Base-by-base conservation (phyloP, 176 grass and related monocot species). In the Oryza rufipogon region DNA sequence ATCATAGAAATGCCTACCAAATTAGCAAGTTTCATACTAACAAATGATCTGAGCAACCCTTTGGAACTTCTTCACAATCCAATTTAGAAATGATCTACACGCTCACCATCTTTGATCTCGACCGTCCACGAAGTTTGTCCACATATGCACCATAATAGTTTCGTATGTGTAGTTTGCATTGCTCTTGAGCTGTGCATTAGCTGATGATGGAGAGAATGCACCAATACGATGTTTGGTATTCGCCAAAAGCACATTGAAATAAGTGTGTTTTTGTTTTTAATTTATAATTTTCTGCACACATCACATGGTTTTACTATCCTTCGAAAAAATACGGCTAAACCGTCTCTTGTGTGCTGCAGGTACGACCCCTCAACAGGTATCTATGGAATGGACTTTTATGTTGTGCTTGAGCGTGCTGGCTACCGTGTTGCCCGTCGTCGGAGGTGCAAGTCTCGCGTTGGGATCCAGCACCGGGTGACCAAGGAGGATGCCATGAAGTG, bases 401-500 rank as follows among this genome's bases (percentile, higher is more conserved):
- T 91, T 3, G 91, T 93, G 13, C 81, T 93, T 17, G 88, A 93
- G 63, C 85, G 86, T 54, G 77, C 91, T 15, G 88, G 91, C 19
- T 93, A 93, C 78, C 88, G 88, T 20, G 88, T 93, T 2, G 88
- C 88, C 2, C 88, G 88, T 26, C 86, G 91, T 65, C 77, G 91
- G 16, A 76, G 91, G 68, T 93, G 91, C 91, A 93, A 93, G 70
- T 41, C 91, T 0, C 91, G 91, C 45, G 91, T 93, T 9, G 91
- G 91, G 8, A 90, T 93, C 8, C 91, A 93, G 66, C 91, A 93
- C 85, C 80, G 88, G 80, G 88, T 93, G 1, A 90, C 91, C 61
- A 93, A 93, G 78, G 91, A 93, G 17, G 91, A 93, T 28, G 73
- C 91, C 42, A 93, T 91, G 91, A 93, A 93, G 82, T 93, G 86